Evolutionary conservation across 768 basidiomycete genomes (phyloP).

Genomic region (Suillus hirtellus): DNA sequence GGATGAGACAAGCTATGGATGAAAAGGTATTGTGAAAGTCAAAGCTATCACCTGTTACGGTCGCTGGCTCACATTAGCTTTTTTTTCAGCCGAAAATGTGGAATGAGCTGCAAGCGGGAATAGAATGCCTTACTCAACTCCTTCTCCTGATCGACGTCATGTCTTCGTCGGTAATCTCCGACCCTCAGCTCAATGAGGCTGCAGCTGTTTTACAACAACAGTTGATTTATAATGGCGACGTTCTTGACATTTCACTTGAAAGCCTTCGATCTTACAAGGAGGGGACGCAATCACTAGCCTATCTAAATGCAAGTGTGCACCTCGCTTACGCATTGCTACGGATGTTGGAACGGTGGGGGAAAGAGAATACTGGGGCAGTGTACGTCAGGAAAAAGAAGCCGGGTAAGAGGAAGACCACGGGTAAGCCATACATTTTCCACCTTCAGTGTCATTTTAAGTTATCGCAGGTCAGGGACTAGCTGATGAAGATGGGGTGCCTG

Average conservation of each 20-base stretch:
- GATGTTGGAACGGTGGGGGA: slow-evolving; percentile 89
- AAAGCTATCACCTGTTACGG: slow-evolving; percentile 10
- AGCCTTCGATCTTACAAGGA: slow-evolving; percentile 77
- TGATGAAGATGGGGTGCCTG: slow-evolving; percentile 66
- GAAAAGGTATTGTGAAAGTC: slow-evolving; percentile 66
- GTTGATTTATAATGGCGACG: slow-evolving; percentile 93
- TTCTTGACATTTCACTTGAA: slow-evolving; percentile 84
- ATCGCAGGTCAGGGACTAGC: slow-evolving; percentile 37
- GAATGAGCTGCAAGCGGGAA: slow-evolving; percentile 92
- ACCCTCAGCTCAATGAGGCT: slow-evolving; percentile 59
- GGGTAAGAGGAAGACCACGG: slow-evolving; percentile 51
- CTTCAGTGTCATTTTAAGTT: slow-evolving; percentile 12
- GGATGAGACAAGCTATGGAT: slow-evolving; percentile 88
- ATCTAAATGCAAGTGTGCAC: slow-evolving; percentile 84
- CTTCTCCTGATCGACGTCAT: slow-evolving; percentile 87
- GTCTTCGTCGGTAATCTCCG: slow-evolving; percentile 49
- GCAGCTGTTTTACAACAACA: slow-evolving; percentile 85
- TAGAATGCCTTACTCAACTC: slow-evolving; percentile 92
- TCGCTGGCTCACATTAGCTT: slow-evolving; percentile 13
- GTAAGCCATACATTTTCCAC: slow-evolving; percentile 34
- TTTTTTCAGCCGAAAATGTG: slow-evolving; percentile 79
- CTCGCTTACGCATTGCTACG: slow-evolving; percentile 82
- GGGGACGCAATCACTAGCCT: slow-evolving; percentile 75
- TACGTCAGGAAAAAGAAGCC: slow-evolving; percentile 72
- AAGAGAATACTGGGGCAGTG: slow-evolving; percentile 61